Evolutionary conservation across 495 filamentous ascomycete genomes (phyloP).

Genomic region (Cercophora scortea): DNA sequence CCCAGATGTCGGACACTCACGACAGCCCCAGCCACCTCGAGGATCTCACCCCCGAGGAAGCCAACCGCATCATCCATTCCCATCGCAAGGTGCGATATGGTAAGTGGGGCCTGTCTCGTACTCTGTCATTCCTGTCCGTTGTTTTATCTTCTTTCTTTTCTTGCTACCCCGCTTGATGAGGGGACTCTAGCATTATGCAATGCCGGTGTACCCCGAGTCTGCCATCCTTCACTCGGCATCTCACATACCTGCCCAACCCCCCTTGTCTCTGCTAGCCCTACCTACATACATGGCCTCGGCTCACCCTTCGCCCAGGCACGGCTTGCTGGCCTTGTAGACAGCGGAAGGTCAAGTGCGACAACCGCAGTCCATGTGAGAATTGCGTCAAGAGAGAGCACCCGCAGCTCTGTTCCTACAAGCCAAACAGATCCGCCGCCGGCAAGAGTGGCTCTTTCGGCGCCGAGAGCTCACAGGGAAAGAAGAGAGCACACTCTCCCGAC

Average conservation of each 20-base stretch:
- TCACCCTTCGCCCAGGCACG: constrained; percentile 31
- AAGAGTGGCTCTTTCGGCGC: constrained; percentile 30
- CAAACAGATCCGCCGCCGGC: constrained; percentile 51
- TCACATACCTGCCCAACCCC: not conserved
- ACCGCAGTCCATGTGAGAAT: constrained; percentile 63
- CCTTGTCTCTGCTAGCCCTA: not conserved
- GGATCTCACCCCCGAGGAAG: constrained; percentile 48
- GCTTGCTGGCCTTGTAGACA: constrained; percentile 69
- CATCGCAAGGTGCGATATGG: constrained; percentile 53
- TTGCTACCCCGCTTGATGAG: not conserved
- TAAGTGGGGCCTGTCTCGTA: constrained; percentile 25
- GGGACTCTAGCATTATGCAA: not conserved
- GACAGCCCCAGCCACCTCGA: constrained; percentile 29
- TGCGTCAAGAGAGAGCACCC: constrained; percentile 68
- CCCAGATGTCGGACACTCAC: constrained; percentile 20
- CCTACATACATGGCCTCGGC: constrained; percentile 1
- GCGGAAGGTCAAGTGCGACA: constrained; percentile 69
- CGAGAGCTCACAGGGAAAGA: constrained; percentile 25
- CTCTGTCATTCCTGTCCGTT: not conserved
- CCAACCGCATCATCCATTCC: constrained; percentile 51
- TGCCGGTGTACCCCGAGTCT: not conserved
- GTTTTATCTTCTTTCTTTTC: not conserved
- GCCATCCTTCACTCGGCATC: not conserved
- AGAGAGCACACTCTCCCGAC: constrained; percentile 40
- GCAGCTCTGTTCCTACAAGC: constrained; percentile 65